Evolutionary conservation across 257 asterid species (phyloP).

Genomic region (Penstemon davidsonii): DNA sequence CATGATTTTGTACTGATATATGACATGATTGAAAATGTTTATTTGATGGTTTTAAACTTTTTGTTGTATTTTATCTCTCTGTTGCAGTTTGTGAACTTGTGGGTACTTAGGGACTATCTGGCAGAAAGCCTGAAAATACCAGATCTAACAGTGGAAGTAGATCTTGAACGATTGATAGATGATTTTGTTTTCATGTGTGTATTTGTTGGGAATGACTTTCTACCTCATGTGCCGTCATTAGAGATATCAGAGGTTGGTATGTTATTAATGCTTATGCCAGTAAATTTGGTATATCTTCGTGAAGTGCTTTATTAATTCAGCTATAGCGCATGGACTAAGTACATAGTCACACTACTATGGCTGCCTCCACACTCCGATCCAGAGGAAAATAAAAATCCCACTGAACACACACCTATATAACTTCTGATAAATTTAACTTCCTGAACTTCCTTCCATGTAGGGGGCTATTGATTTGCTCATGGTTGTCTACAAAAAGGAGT

Average conservation of each 20-base stretch:
- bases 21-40: not conserved
- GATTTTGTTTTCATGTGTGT: slow-evolving; percentile 70
- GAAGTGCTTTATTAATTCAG: slow-evolving; percentile 16
- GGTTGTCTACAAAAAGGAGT: slow-evolving; percentile 56
- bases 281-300: slow-evolving; percentile 16
- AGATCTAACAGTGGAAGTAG: slow-evolving; percentile 39
- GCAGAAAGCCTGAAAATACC: slow-evolving; percentile 45
- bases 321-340: slow-evolving; percentile 4
- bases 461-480: slow-evolving; percentile 66
- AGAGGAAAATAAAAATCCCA: not conserved
- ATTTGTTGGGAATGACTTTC: slow-evolving; percentile 71
- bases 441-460: slow-evolving; percentile 32
- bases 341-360: slow-evolving; percentile 6
- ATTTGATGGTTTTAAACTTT: not conserved
- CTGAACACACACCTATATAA: not conserved
- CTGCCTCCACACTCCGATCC: slow-evolving; percentile 3
- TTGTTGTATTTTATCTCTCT: slow-evolving; percentile 1
- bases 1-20: slow-evolving; percentile 3
- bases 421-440: slow-evolving; percentile 9
- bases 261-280: slow-evolving; percentile 18
- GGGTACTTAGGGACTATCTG: slow-evolving; percentile 65
- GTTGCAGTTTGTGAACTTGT: slow-evolving; percentile 52
- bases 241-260: slow-evolving; percentile 62
- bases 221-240: slow-evolving; percentile 65
- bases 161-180: slow-evolving; percentile 58